Evolutionary conservation across 306 rosid species (phyloP).

Genomic region (Ormosia emarginata): DNA sequence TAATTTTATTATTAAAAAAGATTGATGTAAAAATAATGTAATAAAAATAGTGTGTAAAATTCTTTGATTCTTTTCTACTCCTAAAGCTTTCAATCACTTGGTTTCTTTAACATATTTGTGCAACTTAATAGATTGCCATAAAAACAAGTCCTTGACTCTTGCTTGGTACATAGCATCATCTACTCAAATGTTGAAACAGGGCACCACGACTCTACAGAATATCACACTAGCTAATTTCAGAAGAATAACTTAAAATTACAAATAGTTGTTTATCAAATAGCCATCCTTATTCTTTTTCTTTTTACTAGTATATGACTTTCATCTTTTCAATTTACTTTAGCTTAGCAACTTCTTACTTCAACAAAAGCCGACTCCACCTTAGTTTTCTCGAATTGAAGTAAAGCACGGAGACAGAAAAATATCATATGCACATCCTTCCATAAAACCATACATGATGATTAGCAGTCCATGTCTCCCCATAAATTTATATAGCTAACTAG

Average conservation of each 20-base stretch:
- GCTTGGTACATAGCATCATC: no score
- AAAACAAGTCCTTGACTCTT: no score
- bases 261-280: background rate
- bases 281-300: background rate
- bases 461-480: constrained; percentile 1
- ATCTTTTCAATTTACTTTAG: background rate
- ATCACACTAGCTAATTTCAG: no score
- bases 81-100: no score
- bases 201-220: background rate
- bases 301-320: background rate
- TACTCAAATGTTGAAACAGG: no score
- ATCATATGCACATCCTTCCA: background rate
- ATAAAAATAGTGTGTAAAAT: no score
- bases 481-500: constrained; percentile 8
- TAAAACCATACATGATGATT: background rate
- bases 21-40: no score
- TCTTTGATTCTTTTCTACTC: no score
- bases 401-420: background rate
- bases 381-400: background rate
- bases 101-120: no score
- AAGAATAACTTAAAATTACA: background rate
- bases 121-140: no score
- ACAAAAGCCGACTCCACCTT: background rate
- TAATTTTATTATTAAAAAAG: no score
- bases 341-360: background rate